A percentile compares a stretch with the other conserved stretches of the same genome.
Conservation (phyloP, 2,329 filamentous ascomycete genomes). For the Diaporthe velutina region DNA sequence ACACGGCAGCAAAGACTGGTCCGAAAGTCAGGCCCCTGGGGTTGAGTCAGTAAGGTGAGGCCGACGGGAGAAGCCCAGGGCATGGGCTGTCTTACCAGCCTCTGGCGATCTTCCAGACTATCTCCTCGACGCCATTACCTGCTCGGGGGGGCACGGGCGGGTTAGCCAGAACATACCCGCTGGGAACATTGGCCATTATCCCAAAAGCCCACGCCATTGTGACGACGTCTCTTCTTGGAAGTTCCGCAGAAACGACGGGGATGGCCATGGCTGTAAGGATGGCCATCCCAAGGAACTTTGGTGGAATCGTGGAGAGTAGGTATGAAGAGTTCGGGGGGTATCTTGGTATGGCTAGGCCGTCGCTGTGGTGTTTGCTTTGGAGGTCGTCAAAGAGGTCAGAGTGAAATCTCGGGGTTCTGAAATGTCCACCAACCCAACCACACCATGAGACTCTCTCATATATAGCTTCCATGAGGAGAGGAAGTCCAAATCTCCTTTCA, state of each 20-base stretch:
- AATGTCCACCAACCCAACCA: background rate
- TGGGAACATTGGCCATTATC: background rate
- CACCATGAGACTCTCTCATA: too few species aligned
- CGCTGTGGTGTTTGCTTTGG: background rate
- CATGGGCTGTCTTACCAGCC: background rate
- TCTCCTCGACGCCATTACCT: background rate
- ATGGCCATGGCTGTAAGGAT: background rate
- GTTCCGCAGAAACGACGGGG: background rate
- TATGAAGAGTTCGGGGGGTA: background rate
- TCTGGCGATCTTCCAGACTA: background rate
- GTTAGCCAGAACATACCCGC: background rate
- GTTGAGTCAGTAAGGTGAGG: background rate
- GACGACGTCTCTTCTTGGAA: background rate
- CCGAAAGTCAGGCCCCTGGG: background rate
- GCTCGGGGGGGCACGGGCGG: background rate
- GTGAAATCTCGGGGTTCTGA: background rate
- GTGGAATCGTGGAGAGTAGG: background rate
- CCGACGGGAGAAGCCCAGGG: accelerated
- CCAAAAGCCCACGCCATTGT: background rate
- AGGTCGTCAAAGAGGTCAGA: background rate
- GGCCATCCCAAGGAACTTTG: background rate
- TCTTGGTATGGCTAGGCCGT: background rate
- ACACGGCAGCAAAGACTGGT: background rate
- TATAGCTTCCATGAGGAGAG: too few species aligned
- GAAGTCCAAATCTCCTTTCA: too few species aligned